Percentiles rank a stretch among this genome's conserved stretches.
phyloP scores from a whole-genome alignment of 73 alveolate species.

The Durusdinium trenchii region DNA sequence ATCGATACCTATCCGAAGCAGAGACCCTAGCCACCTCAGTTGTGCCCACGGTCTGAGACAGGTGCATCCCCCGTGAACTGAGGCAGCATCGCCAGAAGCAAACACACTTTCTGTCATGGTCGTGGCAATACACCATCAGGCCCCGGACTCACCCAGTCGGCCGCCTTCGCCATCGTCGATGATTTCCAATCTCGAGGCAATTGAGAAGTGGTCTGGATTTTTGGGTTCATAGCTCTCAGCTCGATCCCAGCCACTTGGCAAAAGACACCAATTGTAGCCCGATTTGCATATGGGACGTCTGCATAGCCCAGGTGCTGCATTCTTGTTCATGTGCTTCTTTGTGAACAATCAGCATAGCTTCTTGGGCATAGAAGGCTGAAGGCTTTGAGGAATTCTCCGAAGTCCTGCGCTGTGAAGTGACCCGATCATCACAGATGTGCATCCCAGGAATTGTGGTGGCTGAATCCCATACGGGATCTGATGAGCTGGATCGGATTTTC shows the following conservation, averaged over 20 bases:
- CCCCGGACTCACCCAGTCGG: too few relatives aligned
- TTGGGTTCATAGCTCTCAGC: conserved; percentile 12
- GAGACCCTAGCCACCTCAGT: not conserved
- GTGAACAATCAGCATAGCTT: conserved; percentile 51
- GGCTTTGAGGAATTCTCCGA: not conserved
- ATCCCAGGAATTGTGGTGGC: conserved; percentile 44
- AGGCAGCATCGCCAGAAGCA: conserved; percentile 82
- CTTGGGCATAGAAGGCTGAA: not conserved
- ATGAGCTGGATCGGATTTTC: conserved; percentile 55
- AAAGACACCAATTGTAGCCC: not conserved
- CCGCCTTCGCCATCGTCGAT: too few relatives aligned
- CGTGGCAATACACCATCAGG: conserved; percentile 81
- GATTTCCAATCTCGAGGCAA: not conserved
- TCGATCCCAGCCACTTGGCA: conserved; percentile 39
- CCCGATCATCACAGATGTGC: not conserved
- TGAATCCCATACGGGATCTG: conserved; percentile 20
- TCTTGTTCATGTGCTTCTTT: conserved; percentile 79
- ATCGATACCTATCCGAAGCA: conserved; percentile 45
- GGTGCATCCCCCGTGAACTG: not conserved
- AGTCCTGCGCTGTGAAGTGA: not conserved
- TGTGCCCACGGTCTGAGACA: not conserved
- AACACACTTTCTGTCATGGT: conserved; percentile 81
- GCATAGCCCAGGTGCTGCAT: conserved; percentile 18
- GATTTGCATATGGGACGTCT: not conserved
- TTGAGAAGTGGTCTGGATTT: conserved; percentile 68